Conservation (phyloP, 441 rosid species). For the Jatropha multifida region DNA sequence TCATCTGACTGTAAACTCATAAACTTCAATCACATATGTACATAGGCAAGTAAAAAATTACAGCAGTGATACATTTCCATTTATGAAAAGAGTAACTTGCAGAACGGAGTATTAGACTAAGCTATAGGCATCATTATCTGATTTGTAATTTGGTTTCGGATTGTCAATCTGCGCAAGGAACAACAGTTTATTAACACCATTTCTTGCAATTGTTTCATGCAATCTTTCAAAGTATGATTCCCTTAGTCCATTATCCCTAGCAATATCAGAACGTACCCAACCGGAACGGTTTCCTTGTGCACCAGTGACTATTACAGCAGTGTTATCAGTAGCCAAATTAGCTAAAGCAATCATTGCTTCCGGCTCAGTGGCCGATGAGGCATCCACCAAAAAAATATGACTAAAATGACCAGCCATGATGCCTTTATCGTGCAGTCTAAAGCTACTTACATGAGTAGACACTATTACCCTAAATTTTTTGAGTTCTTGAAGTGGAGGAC, state of each 20-base stretch:
- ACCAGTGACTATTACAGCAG: conserved; percentile 39
- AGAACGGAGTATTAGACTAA: background rate
- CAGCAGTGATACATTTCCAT: background rate
- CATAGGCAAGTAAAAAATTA: background rate
- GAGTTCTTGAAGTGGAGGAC: conserved; percentile 36
- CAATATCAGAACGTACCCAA: conserved; percentile 38
- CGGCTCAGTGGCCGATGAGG: conserved; percentile 42
- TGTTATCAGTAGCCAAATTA: conserved; percentile 29
- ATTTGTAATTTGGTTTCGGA: background rate
- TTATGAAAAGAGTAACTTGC: background rate
- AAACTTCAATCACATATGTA: background rate
- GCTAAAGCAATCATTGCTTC: conserved; percentile 39
- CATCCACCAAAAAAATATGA: conserved; percentile 41
- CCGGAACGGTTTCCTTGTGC: conserved; percentile 13
- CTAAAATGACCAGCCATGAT: conserved; percentile 39
- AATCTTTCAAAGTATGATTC: conserved; percentile 50
- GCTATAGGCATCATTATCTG: too few relatives aligned
- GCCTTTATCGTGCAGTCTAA: conserved; percentile 35
- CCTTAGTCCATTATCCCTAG: conserved; percentile 30
- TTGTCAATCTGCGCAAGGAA: conserved; percentile 8
- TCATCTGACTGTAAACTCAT: too few relatives aligned
- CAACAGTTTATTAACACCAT: conserved; percentile 8
- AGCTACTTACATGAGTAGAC: conserved; percentile 41
- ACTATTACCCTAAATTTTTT: conserved; percentile 29
- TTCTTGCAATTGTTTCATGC: background rate